Evolutionary conservation across 371 early-diverging fungal species (phyloP), one percentile per base, ranked within the genome.

Genomic region (Neoconidiobolus thromboides): DNA sequence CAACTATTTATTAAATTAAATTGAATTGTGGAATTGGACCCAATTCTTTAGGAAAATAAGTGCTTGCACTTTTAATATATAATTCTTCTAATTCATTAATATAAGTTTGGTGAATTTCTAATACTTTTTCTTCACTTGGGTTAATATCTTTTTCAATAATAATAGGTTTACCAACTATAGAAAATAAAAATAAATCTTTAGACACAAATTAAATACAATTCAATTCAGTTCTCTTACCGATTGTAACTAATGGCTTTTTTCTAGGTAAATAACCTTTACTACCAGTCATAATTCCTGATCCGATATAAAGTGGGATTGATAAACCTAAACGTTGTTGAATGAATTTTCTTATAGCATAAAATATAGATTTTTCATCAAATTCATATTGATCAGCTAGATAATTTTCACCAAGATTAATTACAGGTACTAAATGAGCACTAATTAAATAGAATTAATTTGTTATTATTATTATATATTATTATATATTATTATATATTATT

Each of bases 381-480:
- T 43, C 48, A 41, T 48, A 47, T 48, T 62, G 81, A 51, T 77
- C 76, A 61, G 80, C 89, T 9, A 89, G 62, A 43, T 89, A 86
- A 67, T 87, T 89, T 67, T 91, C 90, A 46, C 90, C 90, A 74
- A 91, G 87, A 0, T 78, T 75, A 62, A 83, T 78, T 0, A 80
- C 73, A 2, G 91, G 91, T 0, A 86, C 85, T 41, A 89, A 63
- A 9, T 74, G 71, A 9, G 85, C 83, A 1, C 75, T 67, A 49
- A 41, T 9, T 3, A 46, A 38, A 54, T 5, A 26, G 26, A 26
- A 26, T 26, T 26, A 26, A 26, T 26, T 26, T 26, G 26, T 26
- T 7, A 50, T 41, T 5, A 52, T 7, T 52, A 52, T 26, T 26
- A 26, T 26, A 26, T 39, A 56, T 26, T 26, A 26, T 26, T 26